Base-by-base conservation (phyloP, 2,329 filamentous ascomycete species). In the Diaporthe sp. region DNA sequence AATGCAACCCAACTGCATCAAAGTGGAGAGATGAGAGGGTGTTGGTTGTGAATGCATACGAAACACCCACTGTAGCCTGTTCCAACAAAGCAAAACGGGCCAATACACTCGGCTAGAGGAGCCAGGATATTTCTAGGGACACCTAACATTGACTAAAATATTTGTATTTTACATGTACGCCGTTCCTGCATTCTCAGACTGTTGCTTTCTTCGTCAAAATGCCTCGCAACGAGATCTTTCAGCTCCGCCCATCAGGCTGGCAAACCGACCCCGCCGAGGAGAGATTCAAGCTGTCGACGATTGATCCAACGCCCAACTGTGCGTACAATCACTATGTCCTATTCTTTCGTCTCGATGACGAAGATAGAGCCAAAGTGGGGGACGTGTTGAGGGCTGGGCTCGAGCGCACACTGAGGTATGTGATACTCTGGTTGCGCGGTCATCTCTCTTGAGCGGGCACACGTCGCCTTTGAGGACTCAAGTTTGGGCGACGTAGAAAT, bases 241-340 rank as follows among this genome's bases (percentile, higher is more conserved):
- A 82, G 28, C 76, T 85, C 15, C 82, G 79, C 60, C 82, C 83
- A 0, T 53, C 55, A 0, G 82, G 81, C 0, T 84, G 83, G 83
- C 80, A 84, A 65, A 79, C 77, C 31, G 81, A 83, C 37, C 81
- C 80, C 0, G 78, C 80, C 1, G 82, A 84, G 61, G 82, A 85
- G 75, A 78, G 80, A 1, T 81, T 82, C 76, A 82, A 81, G 62
- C 71, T 84, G 4, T 82, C 83, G 1, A 83, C 80, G 0, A 79
- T 85, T 3, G 82, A 85, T 79, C 80, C 83, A 39, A 68, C 83
- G 44, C 78, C 79, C 0, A 78, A 75, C 0, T 78, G 76, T 42
- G 79, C 74, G 15, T 85, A 84, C 74, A 83, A 80, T 57, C 82
- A 84, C 73, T 85, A 82, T 22, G 82, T 83, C 0, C 61, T 86